Conservation (phyloP, 2,329 filamentous ascomycete species). For the Penicillium sp. region DNA sequence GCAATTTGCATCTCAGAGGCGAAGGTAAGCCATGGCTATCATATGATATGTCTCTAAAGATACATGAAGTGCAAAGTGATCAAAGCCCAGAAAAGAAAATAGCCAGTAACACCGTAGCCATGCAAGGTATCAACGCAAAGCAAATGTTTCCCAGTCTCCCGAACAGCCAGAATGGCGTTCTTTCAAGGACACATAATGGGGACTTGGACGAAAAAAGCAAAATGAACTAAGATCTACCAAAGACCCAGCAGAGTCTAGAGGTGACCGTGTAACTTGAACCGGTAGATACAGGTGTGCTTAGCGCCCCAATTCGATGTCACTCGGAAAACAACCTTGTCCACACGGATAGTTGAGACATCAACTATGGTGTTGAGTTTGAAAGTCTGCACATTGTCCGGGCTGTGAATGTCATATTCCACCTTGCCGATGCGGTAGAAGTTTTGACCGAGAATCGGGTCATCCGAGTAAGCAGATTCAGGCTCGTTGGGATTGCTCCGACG, state of each 20-base stretch:
- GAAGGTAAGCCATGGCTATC: neutral
- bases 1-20: too few relatives aligned
- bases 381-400: constrained; percentile 38
- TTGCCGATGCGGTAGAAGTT: constrained; percentile 43
- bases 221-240: neutral
- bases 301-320: constrained; percentile 48
- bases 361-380: constrained; percentile 43
- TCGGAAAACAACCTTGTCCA: constrained; percentile 45
- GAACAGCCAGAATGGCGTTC: neutral
- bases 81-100: neutral
- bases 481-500: constrained; percentile 32
- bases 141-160: constrained; percentile 6
- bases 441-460: constrained; percentile 38
- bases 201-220: neutral
- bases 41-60: constrained; percentile 3
- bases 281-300: constrained; percentile 48
- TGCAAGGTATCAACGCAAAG: constrained; percentile 25
- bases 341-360: constrained; percentile 36
- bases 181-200: neutral
- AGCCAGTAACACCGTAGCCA: constrained; percentile 18
- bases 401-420: constrained; percentile 42
- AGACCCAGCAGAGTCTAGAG: constrained; percentile 16
- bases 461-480: constrained; percentile 35
- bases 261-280: constrained; percentile 47
- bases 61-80: neutral